Conservation (phyloP, 108 stramenopile genomes). For the Epipyxis sp. region DNA sequence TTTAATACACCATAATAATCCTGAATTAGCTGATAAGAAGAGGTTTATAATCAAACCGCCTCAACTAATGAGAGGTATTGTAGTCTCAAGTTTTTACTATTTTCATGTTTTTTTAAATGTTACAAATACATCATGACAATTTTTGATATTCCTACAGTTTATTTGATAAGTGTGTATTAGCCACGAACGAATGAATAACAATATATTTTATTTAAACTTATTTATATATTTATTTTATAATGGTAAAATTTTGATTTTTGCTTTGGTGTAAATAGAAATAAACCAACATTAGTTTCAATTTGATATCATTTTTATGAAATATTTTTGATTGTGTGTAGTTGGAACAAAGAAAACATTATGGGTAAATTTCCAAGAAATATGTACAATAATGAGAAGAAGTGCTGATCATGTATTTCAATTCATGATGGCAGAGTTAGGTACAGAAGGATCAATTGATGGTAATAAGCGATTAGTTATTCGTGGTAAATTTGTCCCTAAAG, state of each 20-base stretch:
- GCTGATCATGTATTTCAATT: slow-evolving; percentile 97
- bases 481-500: slow-evolving; percentile 34
- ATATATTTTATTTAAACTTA: too few relatives aligned
- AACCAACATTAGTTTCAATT: neutral
- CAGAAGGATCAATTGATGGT: slow-evolving; percentile 96
- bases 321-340: slow-evolving; percentile 28
- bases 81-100: too few relatives aligned
- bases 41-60: slow-evolving; percentile 94
- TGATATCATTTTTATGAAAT: neutral
- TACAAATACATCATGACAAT: too few relatives aligned
- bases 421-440: slow-evolving; percentile 98
- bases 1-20: slow-evolving; percentile 86
- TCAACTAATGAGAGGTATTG: slow-evolving; percentile 75
- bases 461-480: slow-evolving; percentile 91
- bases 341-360: slow-evolving; percentile 90
- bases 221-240: too few relatives aligned
- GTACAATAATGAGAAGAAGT: slow-evolving; percentile 90
- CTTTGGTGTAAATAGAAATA: neutral
- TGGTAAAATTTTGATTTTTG: neutral
- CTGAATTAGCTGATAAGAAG: slow-evolving; percentile 92
- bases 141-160: too few relatives aligned
- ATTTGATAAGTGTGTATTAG: too few relatives aligned
- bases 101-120: too few relatives aligned
- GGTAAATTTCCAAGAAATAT: slow-evolving; percentile 99
- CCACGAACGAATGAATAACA: too few relatives aligned